Conservation (phyloP, 148 eudicot species). For the Rhododendron ferrugineum region DNA sequence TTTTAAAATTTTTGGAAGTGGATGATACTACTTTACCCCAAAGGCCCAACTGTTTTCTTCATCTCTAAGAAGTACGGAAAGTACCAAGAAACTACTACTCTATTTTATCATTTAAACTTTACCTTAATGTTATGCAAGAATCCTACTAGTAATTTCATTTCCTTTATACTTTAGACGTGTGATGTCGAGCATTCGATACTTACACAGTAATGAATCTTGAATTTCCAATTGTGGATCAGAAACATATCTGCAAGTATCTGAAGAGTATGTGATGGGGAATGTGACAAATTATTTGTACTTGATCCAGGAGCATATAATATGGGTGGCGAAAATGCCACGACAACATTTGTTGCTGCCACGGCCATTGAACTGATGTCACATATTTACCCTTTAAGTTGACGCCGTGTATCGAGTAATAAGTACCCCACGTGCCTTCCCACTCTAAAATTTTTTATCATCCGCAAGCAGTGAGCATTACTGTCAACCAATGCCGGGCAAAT, state of each 20-base stretch:
- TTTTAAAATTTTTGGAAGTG: neutral
- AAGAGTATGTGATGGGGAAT: neutral
- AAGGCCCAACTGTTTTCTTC: neutral
- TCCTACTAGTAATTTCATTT: neutral
- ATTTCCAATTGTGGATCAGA: neutral
- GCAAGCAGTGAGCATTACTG: too few species aligned
- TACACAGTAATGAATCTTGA: neutral
- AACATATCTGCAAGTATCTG: neutral
- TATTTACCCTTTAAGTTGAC: neutral
- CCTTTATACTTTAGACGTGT: neutral
- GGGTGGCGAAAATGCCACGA: neutral
- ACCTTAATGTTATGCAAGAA: neutral
- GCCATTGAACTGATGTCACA: neutral
- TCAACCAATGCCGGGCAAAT: neutral
- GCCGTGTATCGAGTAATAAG: neutral
- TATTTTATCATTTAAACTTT: neutral
- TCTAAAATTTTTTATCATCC: too few species aligned
- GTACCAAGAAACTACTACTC: neutral
- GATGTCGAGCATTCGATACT: neutral
- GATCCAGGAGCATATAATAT: neutral
- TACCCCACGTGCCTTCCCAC: neutral
- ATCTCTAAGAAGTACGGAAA: neutral
- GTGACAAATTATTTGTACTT: neutral
- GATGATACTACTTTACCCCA: neutral
- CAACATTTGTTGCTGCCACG: too few species aligned